Base-by-base conservation (phyloP, 805 yeast species). In the Candida ponderosae region DNA sequence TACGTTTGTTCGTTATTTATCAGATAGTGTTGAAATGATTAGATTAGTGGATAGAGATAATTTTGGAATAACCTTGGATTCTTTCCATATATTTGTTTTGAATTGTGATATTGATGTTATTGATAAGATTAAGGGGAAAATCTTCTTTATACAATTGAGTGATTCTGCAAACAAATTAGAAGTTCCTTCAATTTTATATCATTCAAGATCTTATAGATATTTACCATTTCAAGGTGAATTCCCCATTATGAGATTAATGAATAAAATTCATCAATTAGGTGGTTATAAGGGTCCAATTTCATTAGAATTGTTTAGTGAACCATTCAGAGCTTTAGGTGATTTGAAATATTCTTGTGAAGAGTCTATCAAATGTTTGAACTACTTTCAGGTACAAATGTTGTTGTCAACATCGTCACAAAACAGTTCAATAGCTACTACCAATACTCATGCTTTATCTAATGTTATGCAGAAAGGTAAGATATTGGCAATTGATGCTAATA, bases 51-150 rank as follows among this genome's bases (percentile, higher is more conserved):
- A 54, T 39, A 37, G 38, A 16, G 35, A 37, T 2, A 56, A 56
- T 39, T 52, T 56, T 37, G 61, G 61, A 5, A 30, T 50, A 2
- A 54, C 59, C 33, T 32, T 56, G 29, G 61, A 56, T 36, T 47
- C 57, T 4, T 56, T 50, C 46, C 60, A 56, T 39, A 42, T 52
- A n/a, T 42, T 40, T n/a, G 45, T 46, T 13, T 29, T 29, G 4
- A 20, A 31, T 1, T 28, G 47, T 24, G 43, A 40, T 14, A 13
- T 38, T 15, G 28, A 38, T 17, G 19, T 38, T 8, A 34, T 34
- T 10, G 34, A 33, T 24, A 40, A 46, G 16, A 46, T 45, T 26
- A 30, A 18, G 18, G 42, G 33, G 14, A 53, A 51, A 33, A 32
- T 56, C 4, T 54, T 54, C 34, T 47, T 46, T 31, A 46, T 56